phyloP scores from a whole-genome alignment of 75 land plant genomes.

The Ceratopteris richardii region DNA sequence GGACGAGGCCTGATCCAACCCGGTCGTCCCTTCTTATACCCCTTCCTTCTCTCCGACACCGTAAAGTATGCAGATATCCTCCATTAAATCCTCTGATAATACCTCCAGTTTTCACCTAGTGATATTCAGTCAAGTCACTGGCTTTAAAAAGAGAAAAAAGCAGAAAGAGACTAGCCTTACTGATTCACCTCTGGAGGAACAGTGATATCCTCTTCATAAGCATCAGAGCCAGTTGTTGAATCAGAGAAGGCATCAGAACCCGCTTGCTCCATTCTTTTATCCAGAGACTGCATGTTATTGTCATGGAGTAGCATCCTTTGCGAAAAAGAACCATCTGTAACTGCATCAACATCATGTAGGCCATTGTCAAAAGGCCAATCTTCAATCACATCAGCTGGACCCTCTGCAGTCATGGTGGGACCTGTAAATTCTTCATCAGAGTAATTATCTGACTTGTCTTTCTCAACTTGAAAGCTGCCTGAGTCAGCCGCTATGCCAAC shows the following conservation, averaged over 20 bases:
- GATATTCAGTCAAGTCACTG: too few species aligned
- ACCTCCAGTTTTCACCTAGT: too few species aligned
- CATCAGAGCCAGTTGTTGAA: constrained; percentile 32
- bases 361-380: constrained; percentile 84
- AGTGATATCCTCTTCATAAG: constrained; percentile 43
- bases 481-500: too few species aligned
- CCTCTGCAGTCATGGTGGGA: background rate
- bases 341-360: constrained; percentile 16
- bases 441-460: too few species aligned
- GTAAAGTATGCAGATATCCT: too few species aligned
- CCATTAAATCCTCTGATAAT: too few species aligned
- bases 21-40: too few species aligned
- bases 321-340: background rate
- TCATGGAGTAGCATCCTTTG: background rate
- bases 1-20: too few species aligned
- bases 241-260: constrained; percentile 29
- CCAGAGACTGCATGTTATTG: constrained; percentile 1
- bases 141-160: too few species aligned
- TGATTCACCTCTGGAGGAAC: constrained; percentile 70
- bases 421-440: constrained; percentile 1
- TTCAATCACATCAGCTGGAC: background rate
- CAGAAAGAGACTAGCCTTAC: too few species aligned
- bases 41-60: too few species aligned
- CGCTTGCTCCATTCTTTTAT: constrained; percentile 19
- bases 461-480: too few species aligned